Evolutionary conservation across 202 grass and related monocot species (phyloP).

Genomic region (Carex arenaria): DNA sequence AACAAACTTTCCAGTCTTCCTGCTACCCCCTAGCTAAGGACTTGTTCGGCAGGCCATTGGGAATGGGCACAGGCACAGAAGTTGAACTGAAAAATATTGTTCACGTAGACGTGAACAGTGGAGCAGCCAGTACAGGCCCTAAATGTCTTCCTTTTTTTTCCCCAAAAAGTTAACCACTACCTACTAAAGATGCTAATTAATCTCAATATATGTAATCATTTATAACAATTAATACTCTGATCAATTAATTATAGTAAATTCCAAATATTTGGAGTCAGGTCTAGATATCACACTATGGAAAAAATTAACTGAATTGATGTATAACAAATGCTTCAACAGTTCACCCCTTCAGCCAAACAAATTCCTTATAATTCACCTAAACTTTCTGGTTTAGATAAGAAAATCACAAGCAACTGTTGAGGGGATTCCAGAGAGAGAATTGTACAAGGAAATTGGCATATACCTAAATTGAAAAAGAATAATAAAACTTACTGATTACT

Average conservation of each 20-base stretch:
- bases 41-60: no score
- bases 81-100: no score
- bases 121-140: no score
- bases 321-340: constrained; percentile 2
- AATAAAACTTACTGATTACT: neutral
- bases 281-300: neutral
- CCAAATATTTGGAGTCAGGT: neutral
- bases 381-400: neutral
- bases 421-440: neutral
- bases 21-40: neutral
- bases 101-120: no score
- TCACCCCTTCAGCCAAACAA: constrained; percentile 4
- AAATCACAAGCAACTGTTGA: neutral
- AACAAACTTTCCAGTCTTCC: neutral
- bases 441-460: neutral
- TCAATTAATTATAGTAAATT: neutral
- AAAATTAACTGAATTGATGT: constrained; percentile 5
- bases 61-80: no score
- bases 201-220: neutral
- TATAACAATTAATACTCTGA: neutral
- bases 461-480: neutral
- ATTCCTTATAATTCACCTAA: neutral
- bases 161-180: neutral
- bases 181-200: neutral
- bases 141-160: neutral